Conservation (phyloP, 352 stramenopile genomes). For the Phytopythium chamaehyphon region DNA sequence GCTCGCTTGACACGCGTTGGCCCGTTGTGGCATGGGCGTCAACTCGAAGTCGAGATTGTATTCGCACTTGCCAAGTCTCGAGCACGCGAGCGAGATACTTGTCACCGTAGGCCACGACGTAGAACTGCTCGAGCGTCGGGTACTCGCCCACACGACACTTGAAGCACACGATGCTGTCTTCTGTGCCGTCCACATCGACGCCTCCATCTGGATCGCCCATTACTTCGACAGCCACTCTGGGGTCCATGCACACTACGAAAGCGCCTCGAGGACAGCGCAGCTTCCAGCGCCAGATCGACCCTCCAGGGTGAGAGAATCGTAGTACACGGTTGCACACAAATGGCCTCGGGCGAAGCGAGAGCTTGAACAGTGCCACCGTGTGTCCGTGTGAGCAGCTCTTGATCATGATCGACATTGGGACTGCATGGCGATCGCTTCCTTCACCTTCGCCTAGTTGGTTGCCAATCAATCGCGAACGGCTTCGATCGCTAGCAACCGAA, state of each 20-base stretch:
- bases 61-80: constrained; percentile 82
- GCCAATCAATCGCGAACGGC: neutral
- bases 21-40: constrained; percentile 87
- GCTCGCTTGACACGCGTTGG: constrained; percentile 78
- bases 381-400: constrained; percentile 88
- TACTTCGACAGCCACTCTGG: constrained; percentile 54
- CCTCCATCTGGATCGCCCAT: constrained; percentile 2
- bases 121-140: constrained; percentile 87
- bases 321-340: constrained; percentile 86
- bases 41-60: constrained; percentile 73
- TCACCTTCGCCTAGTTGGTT: neutral
- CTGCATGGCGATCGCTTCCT: constrained; percentile 2
- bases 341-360: constrained; percentile 68
- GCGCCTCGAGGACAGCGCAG: constrained; percentile 42
- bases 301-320: constrained; percentile 54
- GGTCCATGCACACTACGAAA: constrained; percentile 67
- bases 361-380: constrained; percentile 85
- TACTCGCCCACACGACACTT: constrained; percentile 88
- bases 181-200: constrained; percentile 6
- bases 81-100: constrained; percentile 72
- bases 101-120: constrained; percentile 88
- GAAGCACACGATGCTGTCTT: constrained; percentile 33
- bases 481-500: constrained; percentile 2
- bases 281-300: constrained; percentile 58
- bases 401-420: constrained; percentile 68